Base-by-base conservation (phyloP, 2,329 filamentous ascomycete species). In the Xylariaceae sp. region DNA sequence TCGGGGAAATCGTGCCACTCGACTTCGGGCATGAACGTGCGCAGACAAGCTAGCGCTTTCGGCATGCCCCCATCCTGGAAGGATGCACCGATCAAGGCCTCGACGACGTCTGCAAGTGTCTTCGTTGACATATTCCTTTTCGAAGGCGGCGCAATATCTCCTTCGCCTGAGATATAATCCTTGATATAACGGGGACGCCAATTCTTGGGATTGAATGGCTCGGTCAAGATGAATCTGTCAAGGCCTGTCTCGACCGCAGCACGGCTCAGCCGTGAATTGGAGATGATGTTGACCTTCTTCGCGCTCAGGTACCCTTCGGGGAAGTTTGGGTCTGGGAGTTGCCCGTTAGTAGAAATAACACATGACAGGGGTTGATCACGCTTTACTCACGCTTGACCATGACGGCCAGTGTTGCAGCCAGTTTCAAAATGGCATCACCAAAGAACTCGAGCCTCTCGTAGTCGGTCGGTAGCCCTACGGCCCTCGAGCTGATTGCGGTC, bases 391-490 rank as follows among this genome's bases (percentile, higher is more conserved):
- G 56, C 15, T 69, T 60, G 1, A 71, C 69, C 13, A 68, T 65
- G 3, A 89, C 69, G 39, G 88, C 81, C 1, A 87, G 59, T 0
- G 80, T 78, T 0, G 83, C 72, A 32, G 76, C 78, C 40, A 83
- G 76, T 54, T 97, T 97, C 26, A 97, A 69, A 2, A 94, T 69
- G 0, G 79, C 80, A 53, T 97, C 90, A 0, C 92, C 92, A 0
- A 96, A 65, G 50, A 94, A 94, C 57, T 97, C 92, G 0, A 94
- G 67, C 3, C 84, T 71, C 52, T 97, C 84, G 55, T 96, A 96
- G 48, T 95, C 74, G 0, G 70, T 71, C 1, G 65, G 59, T 33
- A 81, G 78, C 2, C 61, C 55, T 0, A 85, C 78, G 2, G 69
- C 69, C 0, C 81, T 76, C 0, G 85, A 69, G 35, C 75, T 85